Evolutionary conservation across 2,329 filamentous ascomycete species (phyloP).

Genomic region (Coniella lustricola): DNA sequence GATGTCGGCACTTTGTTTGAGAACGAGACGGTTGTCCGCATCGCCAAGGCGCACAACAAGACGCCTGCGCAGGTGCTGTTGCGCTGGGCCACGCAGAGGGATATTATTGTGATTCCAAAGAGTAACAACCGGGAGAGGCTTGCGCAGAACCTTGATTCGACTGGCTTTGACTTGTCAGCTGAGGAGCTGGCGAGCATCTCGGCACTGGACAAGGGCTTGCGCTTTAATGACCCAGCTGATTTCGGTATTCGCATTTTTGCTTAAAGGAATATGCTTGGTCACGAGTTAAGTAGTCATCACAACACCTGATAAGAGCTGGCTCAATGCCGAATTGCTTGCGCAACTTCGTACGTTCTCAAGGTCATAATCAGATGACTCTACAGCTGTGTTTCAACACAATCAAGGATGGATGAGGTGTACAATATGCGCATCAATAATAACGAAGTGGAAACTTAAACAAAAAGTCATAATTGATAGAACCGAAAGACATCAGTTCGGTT

Average conservation of each 20-base stretch:
- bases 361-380: no score
- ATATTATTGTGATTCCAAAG: slow-evolving; percentile 60
- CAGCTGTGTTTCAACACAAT: no score
- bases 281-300: no score
- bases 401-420: no score
- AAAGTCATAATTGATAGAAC: no score
- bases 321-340: no score
- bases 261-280: background rate
- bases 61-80: slow-evolving; percentile 60
- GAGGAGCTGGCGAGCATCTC: slow-evolving; percentile 51
- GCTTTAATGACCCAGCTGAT: slow-evolving; percentile 52
- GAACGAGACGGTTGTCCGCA: slow-evolving; percentile 35
- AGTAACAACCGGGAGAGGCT: slow-evolving; percentile 44
- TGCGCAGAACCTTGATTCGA: slow-evolving; percentile 49
- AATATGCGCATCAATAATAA: no score
- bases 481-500: no score
- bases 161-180: slow-evolving; percentile 45
- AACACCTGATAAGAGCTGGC: no score
- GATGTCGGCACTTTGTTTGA: slow-evolving; percentile 25
- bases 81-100: slow-evolving; percentile 59
- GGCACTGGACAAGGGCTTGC: slow-evolving; percentile 43
- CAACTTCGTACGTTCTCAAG: no score
- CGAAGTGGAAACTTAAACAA: no score
- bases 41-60: slow-evolving; percentile 48
- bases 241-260: slow-evolving; percentile 6